Evolutionary conservation across 345 rosid genomes (phyloP), one percentile per base, ranked within the genome.

Genomic region (Bruguiera sexangula): DNA sequence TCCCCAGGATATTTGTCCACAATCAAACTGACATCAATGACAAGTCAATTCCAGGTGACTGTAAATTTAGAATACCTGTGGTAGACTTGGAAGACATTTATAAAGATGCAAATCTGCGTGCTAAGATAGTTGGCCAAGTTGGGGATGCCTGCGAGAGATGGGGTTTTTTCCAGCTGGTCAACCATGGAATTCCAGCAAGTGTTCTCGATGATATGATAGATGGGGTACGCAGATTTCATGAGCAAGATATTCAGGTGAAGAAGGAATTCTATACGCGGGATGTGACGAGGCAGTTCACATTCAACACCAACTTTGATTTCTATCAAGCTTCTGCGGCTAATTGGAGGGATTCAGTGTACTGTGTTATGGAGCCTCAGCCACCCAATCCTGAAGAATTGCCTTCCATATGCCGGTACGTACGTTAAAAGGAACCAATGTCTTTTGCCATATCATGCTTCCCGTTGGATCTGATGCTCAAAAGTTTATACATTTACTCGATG

Each of bases 131-230:
- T 29, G 30, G 20, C 8, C 21, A 46, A n/a, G 55, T 64, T 0
- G 9, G 22, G 20, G 36, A 63, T 30, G 75, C 75, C 0, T 70
- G 60, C 10, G 62, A 62, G 34, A 56, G 30, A 2, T 71, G 75
- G 69, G 75, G 69, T 0, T 66, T 73, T 19, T 60, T 73, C 37
- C 52, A 73, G 37, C 27, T 66, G 48, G 24, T 73, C 52, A 73
- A 73, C 27, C 76, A 72, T 59, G 76, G 76, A 2, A 73, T 73
- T 48, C 70, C 76, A 8, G 29, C 24, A 3, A 59, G 60, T 26
- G 20, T 66, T 19, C 22, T 73, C 24, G 61, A 66, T 8, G 66
- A 59, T 4, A 73, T 66, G 70, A 51, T 36, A 20, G 53, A 73
- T 34, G 76, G 76, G 15, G 55, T 67, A 1, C 70, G 76, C 4